Evolutionary conservation across 306 rosid genomes (phyloP), one percentile per base, ranked within the genome.

Genomic region (Prunus dulcis): DNA sequence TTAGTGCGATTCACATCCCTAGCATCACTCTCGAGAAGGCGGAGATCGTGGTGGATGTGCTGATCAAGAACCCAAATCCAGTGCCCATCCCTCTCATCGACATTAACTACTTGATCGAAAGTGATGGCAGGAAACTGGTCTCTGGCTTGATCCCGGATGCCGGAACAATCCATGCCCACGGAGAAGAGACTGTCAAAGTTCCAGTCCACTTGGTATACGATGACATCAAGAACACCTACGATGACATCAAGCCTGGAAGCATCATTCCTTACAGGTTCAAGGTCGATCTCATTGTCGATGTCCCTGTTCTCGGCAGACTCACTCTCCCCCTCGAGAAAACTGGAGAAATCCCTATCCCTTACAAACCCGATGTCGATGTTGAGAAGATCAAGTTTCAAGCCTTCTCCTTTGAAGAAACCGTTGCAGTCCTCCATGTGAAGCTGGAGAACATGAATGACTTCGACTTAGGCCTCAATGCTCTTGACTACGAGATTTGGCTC

Each of bases 71-170:
- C 72, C 98, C 99, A 0, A 96, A 92, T 76, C 98, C 98, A 0
- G 91, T 96, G 20, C 99, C 99, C 5, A 92, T 96, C 67, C 99
- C 99, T 61, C 79, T 96, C 13, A 72, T 89, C 71, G 98, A 96
- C 86, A 89, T 96, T 3, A 65, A 92, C 62, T 96, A 96, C 78
- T 81, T 96, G 85, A 73, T 96, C 67, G 99, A 91, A 75, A 96
- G 98, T 80, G 91, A 88, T 78, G 97, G 93, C 43, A 89, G 98
- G 87, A 96, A 96, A 50, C 86, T 96, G 3, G 79, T 96, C 70
- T 92, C 98, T 0, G 99, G 99, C 1, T 67, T 96, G 85, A 96
- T 96, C 61, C 99, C 99, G 0, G 99, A 96, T 80, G 90, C 98
- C 1, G 99, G 99, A 41, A 92, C 99, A 8, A 85, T 96, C 82